Conservation (phyloP, 768 basidiomycete genomes). For the Podaxis carcinomalis region DNA sequence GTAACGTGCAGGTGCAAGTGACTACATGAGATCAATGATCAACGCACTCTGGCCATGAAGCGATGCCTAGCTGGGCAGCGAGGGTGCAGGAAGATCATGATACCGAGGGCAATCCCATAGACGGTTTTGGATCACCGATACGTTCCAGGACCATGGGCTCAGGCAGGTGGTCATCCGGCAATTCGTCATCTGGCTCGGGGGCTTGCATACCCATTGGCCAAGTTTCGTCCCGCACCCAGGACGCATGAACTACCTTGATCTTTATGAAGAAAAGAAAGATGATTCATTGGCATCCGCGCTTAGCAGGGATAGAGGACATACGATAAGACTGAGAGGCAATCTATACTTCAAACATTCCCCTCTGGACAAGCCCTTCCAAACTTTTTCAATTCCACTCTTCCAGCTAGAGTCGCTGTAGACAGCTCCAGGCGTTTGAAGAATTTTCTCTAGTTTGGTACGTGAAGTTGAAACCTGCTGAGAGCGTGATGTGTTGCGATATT, state of each 20-base stretch:
- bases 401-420: constrained; percentile 49
- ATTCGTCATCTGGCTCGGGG: constrained; percentile 59
- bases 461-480: constrained; percentile 27
- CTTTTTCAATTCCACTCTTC: constrained; percentile 50
- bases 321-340: constrained; percentile 62
- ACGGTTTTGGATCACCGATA: not conserved
- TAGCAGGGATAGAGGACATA: constrained; percentile 31
- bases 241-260: constrained; percentile 70
- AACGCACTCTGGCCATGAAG: not conserved
- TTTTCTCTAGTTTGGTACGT: constrained; percentile 44
- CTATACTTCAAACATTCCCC: constrained; percentile 56
- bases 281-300: constrained; percentile 3
- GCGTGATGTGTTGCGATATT: constrained; percentile 16
- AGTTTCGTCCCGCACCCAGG: constrained; percentile 73
- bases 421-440: constrained; percentile 44
- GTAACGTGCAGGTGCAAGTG: not conserved
- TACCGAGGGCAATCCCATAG: not conserved
- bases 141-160: not conserved
- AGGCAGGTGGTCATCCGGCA: constrained; percentile 12
- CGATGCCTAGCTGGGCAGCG: not conserved
- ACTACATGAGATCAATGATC: not conserved
- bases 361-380: constrained; percentile 58
- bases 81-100: not conserved
- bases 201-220: constrained; percentile 64
- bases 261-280: constrained; percentile 24